A percentile compares a stretch with the other conserved stretches of the same genome.
These are phyloP conservation scores for Phyllosticta paracitricarpa DNA, from an alignment of 2,329 filamentous ascomycete genomes.

Conservation along the genomic window DNA sequence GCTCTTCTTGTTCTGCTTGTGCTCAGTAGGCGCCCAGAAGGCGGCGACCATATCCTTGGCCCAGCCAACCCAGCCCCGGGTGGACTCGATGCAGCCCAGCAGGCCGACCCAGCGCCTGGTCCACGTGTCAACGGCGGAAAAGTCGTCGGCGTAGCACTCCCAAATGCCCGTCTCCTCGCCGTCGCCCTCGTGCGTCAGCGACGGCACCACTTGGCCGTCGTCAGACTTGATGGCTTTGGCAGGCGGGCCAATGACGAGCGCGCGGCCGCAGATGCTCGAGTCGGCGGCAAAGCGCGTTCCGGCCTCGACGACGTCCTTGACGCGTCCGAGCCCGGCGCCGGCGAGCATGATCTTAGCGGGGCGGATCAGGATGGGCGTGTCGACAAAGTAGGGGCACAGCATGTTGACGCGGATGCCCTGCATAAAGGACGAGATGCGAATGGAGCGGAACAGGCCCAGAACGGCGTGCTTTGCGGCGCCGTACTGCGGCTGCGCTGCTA, in stretches of 20 bases:
- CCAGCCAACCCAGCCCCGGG: constrained; percentile 47
- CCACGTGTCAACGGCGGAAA: constrained; percentile 47
- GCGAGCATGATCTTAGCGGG: constrained; percentile 44
- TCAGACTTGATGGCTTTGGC: constrained; percentile 38
- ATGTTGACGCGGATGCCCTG: constrained; percentile 53
- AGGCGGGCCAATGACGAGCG: constrained; percentile 49
- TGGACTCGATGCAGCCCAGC: constrained; percentile 41
- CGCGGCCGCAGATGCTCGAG: constrained; percentile 45
- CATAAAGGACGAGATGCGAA: constrained; percentile 41
- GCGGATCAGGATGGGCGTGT: constrained; percentile 48
- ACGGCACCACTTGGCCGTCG: constrained; percentile 19
- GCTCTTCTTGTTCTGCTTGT: neutral
- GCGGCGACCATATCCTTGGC: constrained; percentile 25
- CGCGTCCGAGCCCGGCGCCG: constrained; percentile 43
- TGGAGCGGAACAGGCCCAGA: constrained; percentile 51
- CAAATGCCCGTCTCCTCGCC: constrained; percentile 41
- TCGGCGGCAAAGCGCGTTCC: constrained; percentile 53
- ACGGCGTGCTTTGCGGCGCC: constrained; percentile 56
- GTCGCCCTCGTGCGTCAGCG: constrained; percentile 10
- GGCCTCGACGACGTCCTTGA: constrained; percentile 54
- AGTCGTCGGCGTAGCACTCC: constrained; percentile 53
- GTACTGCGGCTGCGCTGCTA: constrained; percentile 43
- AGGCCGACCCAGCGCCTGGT: constrained; percentile 43
- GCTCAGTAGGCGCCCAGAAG: neutral
- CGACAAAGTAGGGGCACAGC: constrained; percentile 57